phyloP scores from a whole-genome alignment of 2,329 filamentous ascomycete genomes.

The Exophiala dermatitidis region DNA sequence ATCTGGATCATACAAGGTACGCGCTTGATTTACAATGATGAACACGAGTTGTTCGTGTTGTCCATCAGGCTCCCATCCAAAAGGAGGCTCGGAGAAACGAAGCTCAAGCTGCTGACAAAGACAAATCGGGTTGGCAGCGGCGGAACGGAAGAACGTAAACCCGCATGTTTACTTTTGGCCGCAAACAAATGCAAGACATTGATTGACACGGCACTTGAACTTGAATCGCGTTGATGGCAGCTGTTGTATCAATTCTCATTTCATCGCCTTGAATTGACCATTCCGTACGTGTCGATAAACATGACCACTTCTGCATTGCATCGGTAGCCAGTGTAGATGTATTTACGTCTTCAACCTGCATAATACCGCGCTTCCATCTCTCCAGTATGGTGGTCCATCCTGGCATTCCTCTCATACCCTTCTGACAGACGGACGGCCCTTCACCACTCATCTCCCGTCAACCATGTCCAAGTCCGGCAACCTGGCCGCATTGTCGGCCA shows the following conservation, averaged over 20 bases:
- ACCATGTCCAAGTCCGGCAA: constrained; percentile 28
- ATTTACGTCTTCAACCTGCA: not conserved
- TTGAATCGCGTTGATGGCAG: too few species aligned
- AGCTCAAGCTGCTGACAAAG: not conserved
- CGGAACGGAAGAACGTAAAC: constrained; percentile 2
- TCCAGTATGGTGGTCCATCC: constrained; percentile 1
- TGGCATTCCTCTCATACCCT: not conserved
- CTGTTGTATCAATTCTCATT: too few species aligned
- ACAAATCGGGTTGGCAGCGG: not conserved
- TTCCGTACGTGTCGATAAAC: too few species aligned
- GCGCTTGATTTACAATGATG: too few species aligned
- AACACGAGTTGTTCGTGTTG: too few species aligned
- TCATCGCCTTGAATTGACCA: not conserved
- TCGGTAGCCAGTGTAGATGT: not conserved
- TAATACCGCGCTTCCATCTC: not conserved
- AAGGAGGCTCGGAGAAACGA: too few species aligned
- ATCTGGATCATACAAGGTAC: too few species aligned
- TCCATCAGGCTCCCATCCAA: too few species aligned
- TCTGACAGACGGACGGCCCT: not conserved
- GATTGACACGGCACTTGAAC: not conserved
- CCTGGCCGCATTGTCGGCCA: constrained; percentile 25
- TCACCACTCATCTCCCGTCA: not conserved
- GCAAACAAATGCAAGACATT: not conserved
- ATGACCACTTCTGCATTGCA: not conserved
- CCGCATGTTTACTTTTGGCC: not conserved